Evolutionary conservation across 768 basidiomycete genomes (phyloP).

Genomic region (Hemileccinum impolitum): DNA sequence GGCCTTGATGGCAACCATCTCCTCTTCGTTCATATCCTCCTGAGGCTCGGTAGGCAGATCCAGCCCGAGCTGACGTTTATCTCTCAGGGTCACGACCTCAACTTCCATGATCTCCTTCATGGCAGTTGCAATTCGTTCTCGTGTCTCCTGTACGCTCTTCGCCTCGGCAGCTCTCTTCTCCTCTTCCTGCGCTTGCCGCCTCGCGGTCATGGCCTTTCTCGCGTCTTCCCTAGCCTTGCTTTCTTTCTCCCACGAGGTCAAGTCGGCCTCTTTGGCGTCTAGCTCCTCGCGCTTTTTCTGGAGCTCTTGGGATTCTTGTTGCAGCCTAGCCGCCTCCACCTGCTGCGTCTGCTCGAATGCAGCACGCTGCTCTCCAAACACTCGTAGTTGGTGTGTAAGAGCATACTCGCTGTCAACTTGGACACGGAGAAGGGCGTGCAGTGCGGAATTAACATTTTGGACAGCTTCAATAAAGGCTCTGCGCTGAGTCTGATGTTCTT

Average conservation of each 20-base stretch:
- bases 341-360: constrained; percentile 21
- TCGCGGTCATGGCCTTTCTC: constrained; percentile 12
- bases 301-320: constrained; percentile 19
- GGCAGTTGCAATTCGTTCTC: constrained; percentile 19
- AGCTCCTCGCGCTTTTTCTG: constrained; percentile 18
- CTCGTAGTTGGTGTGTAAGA: constrained; percentile 7
- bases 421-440: constrained; percentile 7
- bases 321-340: constrained; percentile 16
- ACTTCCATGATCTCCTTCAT: constrained; percentile 17
- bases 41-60: constrained; percentile 18
- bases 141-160: constrained; percentile 13
- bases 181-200: constrained; percentile 27
- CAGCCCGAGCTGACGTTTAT: constrained; percentile 1
- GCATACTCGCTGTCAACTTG: constrained; percentile 17
- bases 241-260: constrained; percentile 25
- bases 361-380: constrained; percentile 19
- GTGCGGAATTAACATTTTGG: constrained; percentile 8
- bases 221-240: constrained; percentile 24
- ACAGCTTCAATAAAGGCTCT: constrained; percentile 10
- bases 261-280: constrained; percentile 12
- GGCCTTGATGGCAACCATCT: constrained; percentile 4
- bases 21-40: constrained; percentile 23
- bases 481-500: constrained; percentile 10
- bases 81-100: constrained; percentile 5
- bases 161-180: constrained; percentile 18